Evolutionary conservation across 179 eudicot genomes (phyloP).

Genomic region (Silene coronaria): DNA sequence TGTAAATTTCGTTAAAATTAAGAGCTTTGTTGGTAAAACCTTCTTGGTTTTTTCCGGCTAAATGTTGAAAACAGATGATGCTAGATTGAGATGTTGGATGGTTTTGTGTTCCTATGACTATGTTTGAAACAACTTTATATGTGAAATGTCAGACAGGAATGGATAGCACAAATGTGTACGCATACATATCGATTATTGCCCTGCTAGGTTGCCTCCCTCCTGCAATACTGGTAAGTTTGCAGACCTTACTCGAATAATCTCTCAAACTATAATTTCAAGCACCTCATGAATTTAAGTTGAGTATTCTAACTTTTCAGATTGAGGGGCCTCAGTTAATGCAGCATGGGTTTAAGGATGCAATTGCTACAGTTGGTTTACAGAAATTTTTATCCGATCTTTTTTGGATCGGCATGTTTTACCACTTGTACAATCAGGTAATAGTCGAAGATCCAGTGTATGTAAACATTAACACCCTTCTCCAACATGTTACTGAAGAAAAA

Average conservation of each 20-base stretch:
- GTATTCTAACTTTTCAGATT: constrained; percentile 10
- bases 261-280: neutral
- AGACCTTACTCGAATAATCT: neutral
- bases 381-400: constrained; percentile 28
- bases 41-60: too few species aligned
- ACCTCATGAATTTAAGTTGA: neutral
- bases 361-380: constrained; percentile 24
- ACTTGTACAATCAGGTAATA: constrained; percentile 24
- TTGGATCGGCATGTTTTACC: constrained; percentile 30
- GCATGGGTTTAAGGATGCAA: constrained; percentile 24
- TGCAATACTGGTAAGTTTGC: constrained; percentile 19
- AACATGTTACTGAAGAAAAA: neutral
- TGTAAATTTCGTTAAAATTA: neutral
- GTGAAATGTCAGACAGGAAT: constrained; percentile 19
- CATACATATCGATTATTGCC: constrained; percentile 26
- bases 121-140: neutral
- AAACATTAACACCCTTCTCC: neutral
- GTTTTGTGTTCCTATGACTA: too few species aligned
- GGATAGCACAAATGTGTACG: constrained; percentile 27
- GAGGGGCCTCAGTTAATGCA: constrained; percentile 29
- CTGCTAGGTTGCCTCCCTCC: constrained; percentile 27
- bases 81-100: too few species aligned
- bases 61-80: too few species aligned
- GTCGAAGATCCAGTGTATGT: neutral
- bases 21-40: neutral